Base-by-base conservation (phyloP, 768 basidiomycete genomes). In the Ramaria sp. region DNA sequence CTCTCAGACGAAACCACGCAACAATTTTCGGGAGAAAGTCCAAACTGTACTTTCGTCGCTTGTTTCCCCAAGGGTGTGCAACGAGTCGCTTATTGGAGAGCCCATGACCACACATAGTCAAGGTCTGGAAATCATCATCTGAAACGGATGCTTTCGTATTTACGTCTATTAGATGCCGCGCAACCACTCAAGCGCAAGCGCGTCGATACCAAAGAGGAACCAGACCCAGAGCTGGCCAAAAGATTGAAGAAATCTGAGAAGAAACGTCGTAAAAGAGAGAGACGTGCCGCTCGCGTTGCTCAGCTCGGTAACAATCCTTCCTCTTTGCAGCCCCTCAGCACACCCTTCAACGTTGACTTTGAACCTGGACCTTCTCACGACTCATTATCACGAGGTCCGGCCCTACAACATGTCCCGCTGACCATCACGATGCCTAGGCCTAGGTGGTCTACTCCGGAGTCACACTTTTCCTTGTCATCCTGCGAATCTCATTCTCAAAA, bases 191-290 rank as follows among this genome's bases (percentile, higher is more conserved):
- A 55, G 28, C 42, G 37, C 36, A 52, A 52, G 39, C 10, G 18
- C 34, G 25, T 7, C 34, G 44, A 45, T 18, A 12, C 15, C 4
- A 28, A 48, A n/a, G 53, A 55, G 3, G 34, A 32, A 16, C 18
- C 43, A n/a, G 28, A 34, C 18, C 18, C n/a, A 5, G 43, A 55
- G 15, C n/a, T 25, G 6, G n/a, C 43, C 3, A 55, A 55, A 48
- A 44, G 36, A 20, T 12, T 38, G 9, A 44, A 34, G 44, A 55
- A 44, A 25, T 22, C 43, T 20, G 53, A 44, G 24, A 55, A 47
- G 42, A 44, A 47, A 20, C 53, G 45, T 48, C 53, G 53, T 24
- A 55, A 55, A 37, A 44, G 27, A 8, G 43, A 44, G 30, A 22
- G 42, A 16, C 53, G 53, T n/a, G 42, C 42, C 15, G 28, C 48